Conservation (phyloP, 2,329 filamentous ascomycete species). For the Beauveria rudraprayagi region DNA sequence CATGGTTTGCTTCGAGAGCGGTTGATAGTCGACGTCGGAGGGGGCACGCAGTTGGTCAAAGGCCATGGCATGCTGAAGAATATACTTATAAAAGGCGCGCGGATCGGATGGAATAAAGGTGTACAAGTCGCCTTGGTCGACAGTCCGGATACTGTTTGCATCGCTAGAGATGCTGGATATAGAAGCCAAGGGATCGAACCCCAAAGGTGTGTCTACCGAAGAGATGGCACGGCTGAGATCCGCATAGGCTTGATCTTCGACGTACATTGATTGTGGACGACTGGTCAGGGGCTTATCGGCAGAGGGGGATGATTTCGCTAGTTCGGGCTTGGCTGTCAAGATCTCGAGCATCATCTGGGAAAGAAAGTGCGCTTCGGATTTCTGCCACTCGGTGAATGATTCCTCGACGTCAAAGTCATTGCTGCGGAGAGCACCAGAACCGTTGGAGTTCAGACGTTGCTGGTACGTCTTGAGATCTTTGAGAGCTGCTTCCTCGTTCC, state of each 20-base stretch:
- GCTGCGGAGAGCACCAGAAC: constrained; percentile 65
- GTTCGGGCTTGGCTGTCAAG: constrained; percentile 73
- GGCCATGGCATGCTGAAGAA: constrained; percentile 68
- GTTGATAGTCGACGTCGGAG: constrained; percentile 38
- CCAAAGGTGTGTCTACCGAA: constrained; percentile 33
- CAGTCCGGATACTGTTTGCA: constrained; percentile 41
- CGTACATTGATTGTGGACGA: constrained; percentile 38
- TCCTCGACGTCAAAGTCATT: constrained; percentile 89
- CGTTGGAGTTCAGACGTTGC: constrained; percentile 73
- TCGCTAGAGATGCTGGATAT: constrained; percentile 58
- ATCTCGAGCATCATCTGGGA: constrained; percentile 93
- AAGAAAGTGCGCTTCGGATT: constrained; percentile 75
- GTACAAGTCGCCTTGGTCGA: constrained; percentile 60
- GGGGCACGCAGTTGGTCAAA: constrained; percentile 53
- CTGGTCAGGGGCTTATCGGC: constrained; percentile 49
- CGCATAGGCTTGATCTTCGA: constrained; percentile 43
- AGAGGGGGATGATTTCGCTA: constrained; percentile 67
- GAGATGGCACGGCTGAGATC: constrained; percentile 45
- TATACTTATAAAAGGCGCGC: constrained; percentile 72
- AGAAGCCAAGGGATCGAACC: constrained; percentile 60
- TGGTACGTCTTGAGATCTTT: constrained; percentile 92
- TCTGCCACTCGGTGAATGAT: constrained; percentile 84
- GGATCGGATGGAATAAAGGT: constrained; percentile 86
- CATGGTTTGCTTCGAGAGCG: constrained; percentile 67
- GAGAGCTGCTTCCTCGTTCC: constrained; percentile 88